A percentile compares a stretch with the other conserved stretches of the same genome.
phyloP scores from a whole-genome alignment of 2,329 filamentous ascomycete genomes.

The Ascochyta clinopodiicola region DNA sequence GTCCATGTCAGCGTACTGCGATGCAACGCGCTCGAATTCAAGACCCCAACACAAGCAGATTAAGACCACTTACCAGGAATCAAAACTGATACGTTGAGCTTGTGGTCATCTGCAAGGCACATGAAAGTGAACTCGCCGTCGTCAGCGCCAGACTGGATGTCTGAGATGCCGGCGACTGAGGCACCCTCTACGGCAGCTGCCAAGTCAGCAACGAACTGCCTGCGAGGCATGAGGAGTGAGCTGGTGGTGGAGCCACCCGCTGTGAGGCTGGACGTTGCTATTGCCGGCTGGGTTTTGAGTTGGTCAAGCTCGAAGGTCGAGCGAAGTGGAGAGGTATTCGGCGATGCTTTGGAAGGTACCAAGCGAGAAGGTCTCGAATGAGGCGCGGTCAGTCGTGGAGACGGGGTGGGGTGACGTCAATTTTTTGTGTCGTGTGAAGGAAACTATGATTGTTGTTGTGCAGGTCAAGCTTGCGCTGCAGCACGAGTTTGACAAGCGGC shows the following conservation, averaged over 20 bases:
- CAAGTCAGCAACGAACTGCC: conserved; percentile 68
- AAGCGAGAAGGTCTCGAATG: neutral
- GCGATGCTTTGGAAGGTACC: neutral
- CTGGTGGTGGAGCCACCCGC: neutral
- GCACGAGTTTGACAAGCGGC: neutral
- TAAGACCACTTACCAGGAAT: conserved; percentile 33
- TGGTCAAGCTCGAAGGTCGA: conserved; percentile 3
- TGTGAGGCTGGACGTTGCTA: neutral
- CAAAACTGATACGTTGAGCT: conserved; percentile 49
- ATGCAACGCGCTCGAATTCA: neutral
- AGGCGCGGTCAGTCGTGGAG: neutral
- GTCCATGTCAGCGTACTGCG: neutral
- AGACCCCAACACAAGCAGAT: neutral
- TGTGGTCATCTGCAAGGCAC: conserved; percentile 38
- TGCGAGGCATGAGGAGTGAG: conserved; percentile 65
- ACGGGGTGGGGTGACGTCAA: conserved; percentile 13
- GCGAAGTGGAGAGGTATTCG: neutral
- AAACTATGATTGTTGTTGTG: neutral
- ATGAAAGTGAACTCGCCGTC: conserved; percentile 75
- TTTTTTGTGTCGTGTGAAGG: conserved; percentile 3
- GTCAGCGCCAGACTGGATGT: conserved; percentile 68
- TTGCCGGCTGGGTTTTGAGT: neutral
- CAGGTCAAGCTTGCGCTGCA: neutral
- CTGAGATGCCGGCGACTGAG: conserved; percentile 57
- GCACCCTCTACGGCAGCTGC: conserved; percentile 49